Percentiles rank a stretch among this genome's conserved stretches.
These are phyloP conservation scores for Clonostachys rosea DNA, from an alignment of 2,329 filamentous ascomycete species.

Conservation along the genomic window DNA sequence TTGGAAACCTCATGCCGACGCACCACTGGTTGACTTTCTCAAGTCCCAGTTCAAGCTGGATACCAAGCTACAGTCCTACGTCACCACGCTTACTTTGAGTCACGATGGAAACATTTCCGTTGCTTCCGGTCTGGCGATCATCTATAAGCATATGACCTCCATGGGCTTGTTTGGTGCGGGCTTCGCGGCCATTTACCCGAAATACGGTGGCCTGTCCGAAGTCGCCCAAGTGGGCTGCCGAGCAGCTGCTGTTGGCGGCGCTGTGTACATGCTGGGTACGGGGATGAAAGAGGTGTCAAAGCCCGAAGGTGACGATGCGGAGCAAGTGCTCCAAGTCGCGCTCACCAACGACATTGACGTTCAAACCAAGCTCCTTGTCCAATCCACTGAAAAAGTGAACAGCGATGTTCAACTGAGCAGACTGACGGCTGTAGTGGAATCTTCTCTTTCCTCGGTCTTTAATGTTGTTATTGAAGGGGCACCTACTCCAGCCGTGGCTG, in stretches of 20 bases:
- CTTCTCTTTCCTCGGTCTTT: constrained; percentile 63
- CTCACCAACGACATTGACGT: constrained; percentile 56
- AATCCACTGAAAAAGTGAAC: constrained; percentile 5
- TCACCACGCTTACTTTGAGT: constrained; percentile 68
- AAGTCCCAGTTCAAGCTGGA: constrained; percentile 63
- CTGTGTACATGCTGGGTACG: constrained; percentile 80
- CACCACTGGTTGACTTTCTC: constrained; percentile 55
- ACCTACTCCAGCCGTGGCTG: constrained; percentile 68
- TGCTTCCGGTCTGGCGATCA: constrained; percentile 62
- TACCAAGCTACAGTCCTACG: constrained; percentile 56
- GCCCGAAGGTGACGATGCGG: constrained; percentile 5
- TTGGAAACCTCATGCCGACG: constrained; percentile 54
- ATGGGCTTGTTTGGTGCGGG: constrained; percentile 85
- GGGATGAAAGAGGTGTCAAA: constrained; percentile 42
- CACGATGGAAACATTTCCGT: constrained; percentile 60
- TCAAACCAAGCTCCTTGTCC: constrained; percentile 49
- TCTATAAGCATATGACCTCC: constrained; percentile 77
- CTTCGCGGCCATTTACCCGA: constrained; percentile 84
- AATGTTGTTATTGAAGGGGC: constrained; percentile 68
- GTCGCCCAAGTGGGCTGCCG: constrained; percentile 89
- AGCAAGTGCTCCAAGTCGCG: constrained; percentile 32
- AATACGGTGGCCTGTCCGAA: constrained; percentile 89
- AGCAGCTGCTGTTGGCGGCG: constrained; percentile 85
- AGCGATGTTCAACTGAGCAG: constrained; percentile 19
- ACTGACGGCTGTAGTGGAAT: constrained; percentile 65